Base-by-base conservation (phyloP, 768 basidiomycete genomes). In the Calocera cornea region DNA sequence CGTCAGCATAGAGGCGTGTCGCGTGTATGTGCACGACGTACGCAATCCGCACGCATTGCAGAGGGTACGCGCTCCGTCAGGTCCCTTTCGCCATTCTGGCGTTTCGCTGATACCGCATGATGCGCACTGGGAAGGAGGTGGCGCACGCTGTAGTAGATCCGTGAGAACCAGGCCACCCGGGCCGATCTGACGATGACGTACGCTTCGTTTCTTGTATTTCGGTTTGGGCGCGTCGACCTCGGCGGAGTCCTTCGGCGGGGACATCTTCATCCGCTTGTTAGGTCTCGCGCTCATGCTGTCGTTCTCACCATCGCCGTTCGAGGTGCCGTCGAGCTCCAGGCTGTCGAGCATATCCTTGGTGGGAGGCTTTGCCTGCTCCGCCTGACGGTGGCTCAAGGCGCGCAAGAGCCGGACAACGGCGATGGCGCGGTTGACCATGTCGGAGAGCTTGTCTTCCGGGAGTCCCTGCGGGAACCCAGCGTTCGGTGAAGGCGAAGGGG, bases 1-100 rank as follows among this genome's bases (percentile, higher is more conserved):
- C 27, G 66, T 29, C 16, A 47, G 44, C 7, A 47, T 14, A 38
- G 36, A 27, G 38, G 31, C 2, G 65, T 17, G 24, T 38, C 40
- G n/a, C n/a, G 65, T 41, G 34, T 64, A 34, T 22, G 14, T 5
- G 8, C 27, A 17, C 1, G 14, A 85, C 87, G 74, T 75, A 92
- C 90, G 90, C 71, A 92, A 77, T 34, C 90, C 90, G 77, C 90
- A 92, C 47, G 90, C 90, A 74, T 91, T 92, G 74, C 90, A 92
- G 72, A 92, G 74, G 8, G 90, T 92, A 73, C 90, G 79, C 29
- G 90, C 89, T 2, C 90, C 90, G 73, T 91, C 90, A 1, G 90
- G 90, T 17, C 90, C 90, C 29, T 89, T 83, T 65, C 90, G 77
- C 90, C 90, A 92, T 75, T 92, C 90, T n/a, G 90, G 90, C 2